Conservation (phyloP, 2,329 filamentous ascomycete species). For the Clarireedia monteithiana region DNA sequence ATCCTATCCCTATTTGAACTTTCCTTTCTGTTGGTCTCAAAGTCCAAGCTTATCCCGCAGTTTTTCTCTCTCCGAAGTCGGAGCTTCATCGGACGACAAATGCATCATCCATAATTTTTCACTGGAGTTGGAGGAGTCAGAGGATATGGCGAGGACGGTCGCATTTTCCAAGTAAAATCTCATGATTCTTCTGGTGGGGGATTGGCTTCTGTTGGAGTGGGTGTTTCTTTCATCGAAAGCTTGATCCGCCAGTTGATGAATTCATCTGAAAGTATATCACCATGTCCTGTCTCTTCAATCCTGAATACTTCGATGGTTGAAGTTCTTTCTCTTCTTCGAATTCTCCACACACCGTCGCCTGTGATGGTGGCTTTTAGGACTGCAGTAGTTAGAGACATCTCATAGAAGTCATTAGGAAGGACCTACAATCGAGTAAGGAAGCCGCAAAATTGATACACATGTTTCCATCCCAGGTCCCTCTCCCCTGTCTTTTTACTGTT, state of each 20-base stretch:
- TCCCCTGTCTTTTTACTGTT: slow-evolving; percentile 59
- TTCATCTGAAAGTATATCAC: slow-evolving; percentile 65
- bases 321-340: slow-evolving; percentile 57
- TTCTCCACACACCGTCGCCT: slow-evolving; percentile 68
- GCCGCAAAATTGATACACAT: slow-evolving; percentile 87
- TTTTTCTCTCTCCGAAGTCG: not conserved
- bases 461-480: slow-evolving; percentile 77
- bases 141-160: no score
- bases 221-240: slow-evolving; percentile 9
- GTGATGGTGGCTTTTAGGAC: slow-evolving; percentile 57
- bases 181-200: no score
- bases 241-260: slow-evolving; percentile 64
- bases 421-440: slow-evolving; percentile 67
- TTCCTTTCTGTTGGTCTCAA: not conserved
- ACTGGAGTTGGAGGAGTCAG: no score
- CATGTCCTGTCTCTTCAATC: slow-evolving; percentile 66
- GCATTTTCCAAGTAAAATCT: no score
- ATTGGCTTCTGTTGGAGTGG: no score
- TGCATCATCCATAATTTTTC: no score
- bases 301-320: slow-evolving; percentile 65
- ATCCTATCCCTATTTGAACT: not conserved
- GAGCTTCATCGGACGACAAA: no score
- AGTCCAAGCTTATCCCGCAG: not conserved
- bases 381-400: slow-evolving; percentile 28
- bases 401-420: not conserved